phyloP scores from a whole-genome alignment of 2,329 filamentous ascomycete species.

The Claviceps spartinae region DNA sequence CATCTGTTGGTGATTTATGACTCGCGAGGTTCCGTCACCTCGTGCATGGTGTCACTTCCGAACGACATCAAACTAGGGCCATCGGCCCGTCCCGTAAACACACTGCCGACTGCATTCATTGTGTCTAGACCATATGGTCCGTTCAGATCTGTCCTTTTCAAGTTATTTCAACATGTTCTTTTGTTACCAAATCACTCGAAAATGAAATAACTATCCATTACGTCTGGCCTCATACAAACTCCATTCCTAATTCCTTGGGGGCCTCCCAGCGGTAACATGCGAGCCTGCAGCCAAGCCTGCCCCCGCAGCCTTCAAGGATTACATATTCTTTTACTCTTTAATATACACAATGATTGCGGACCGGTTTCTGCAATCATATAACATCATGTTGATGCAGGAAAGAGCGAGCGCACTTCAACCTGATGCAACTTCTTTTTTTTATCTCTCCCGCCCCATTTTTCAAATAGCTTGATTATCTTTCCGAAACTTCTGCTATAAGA shows the following conservation, averaged over 20 bases:
- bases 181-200: background rate
- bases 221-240: background rate
- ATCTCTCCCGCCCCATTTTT: background rate
- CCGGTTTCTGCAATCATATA: conserved; percentile 1
- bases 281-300: background rate
- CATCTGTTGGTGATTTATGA: no score
- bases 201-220: background rate
- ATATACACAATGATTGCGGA: conserved; percentile 1
- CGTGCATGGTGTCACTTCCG: no score
- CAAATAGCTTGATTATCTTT: background rate
- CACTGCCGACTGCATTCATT: no score
- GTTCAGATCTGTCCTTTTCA: background rate
- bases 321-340: background rate
- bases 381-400: background rate
- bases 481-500: background rate
- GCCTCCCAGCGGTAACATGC: background rate
- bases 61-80: no score
- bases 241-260: background rate
- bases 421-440: background rate
- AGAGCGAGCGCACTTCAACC: background rate
- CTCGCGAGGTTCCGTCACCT: no score
- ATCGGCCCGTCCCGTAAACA: no score
- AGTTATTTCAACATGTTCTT: background rate
- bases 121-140: background rate
- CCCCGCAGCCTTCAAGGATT: background rate